These are phyloP conservation scores for Physcomitrellopsis africana DNA, from an alignment of 225 moss, liverwort and hornwort genomes.

Conservation along the genomic window DNA sequence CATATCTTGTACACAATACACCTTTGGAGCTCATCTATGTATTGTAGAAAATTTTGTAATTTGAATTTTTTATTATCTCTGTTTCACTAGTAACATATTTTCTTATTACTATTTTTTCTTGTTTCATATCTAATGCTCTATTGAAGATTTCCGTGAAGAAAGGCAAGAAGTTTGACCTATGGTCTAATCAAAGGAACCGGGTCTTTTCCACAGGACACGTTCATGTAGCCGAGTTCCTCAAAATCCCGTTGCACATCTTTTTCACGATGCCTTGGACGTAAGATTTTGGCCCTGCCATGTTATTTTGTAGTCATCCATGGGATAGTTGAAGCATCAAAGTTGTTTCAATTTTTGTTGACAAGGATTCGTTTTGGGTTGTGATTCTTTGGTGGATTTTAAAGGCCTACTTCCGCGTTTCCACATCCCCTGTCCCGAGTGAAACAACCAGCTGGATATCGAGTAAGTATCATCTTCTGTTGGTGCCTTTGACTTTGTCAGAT, in stretches of 20 bases:
- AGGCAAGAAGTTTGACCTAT: neutral
- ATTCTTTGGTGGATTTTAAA: conserved; percentile 37
- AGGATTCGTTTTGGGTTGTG: neutral
- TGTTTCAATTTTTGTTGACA: neutral
- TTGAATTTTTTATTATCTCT: conserved; percentile 2
- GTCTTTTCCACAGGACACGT: conserved; percentile 60
- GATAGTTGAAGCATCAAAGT: conserved; percentile 7
- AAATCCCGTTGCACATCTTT: conserved; percentile 67
- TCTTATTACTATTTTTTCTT: no score
- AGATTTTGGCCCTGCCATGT: conserved; percentile 29
- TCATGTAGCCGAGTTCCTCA: conserved; percentile 61
- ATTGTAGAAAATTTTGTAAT: conserved; percentile 15
- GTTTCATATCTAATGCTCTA: no score
- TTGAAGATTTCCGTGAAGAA: neutral
- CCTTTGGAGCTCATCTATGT: neutral
- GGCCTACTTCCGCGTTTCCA: conserved; percentile 67
- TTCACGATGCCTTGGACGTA: conserved; percentile 86
- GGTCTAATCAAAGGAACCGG: conserved; percentile 24
- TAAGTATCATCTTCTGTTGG: conserved; percentile 34
- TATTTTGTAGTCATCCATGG: conserved; percentile 21
- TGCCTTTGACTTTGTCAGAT: conserved; percentile 20
- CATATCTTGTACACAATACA: neutral
- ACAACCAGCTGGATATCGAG: conserved; percentile 66
- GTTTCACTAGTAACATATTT: neutral
- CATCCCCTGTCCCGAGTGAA: conserved; percentile 73